Evolutionary conservation across 2,329 filamentous ascomycete genomes (phyloP).

Genomic region (Cladosporium halotolerans): DNA sequence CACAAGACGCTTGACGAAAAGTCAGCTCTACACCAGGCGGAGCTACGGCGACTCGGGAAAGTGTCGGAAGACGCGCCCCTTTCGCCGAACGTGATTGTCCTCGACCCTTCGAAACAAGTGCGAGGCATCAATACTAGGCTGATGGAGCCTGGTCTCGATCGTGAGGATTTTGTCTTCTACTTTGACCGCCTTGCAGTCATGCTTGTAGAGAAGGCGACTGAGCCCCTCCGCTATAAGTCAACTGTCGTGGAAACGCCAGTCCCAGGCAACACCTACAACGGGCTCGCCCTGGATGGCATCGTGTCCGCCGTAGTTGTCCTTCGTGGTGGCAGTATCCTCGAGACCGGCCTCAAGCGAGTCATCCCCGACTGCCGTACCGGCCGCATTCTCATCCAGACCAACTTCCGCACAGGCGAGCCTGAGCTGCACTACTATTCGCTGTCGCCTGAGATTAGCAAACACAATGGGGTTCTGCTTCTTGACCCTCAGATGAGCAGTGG

Average conservation of each 20-base stretch:
- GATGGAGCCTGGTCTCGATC: slow-evolving; percentile 67
- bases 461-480: slow-evolving; percentile 77
- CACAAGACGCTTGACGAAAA: slow-evolving; percentile 81
- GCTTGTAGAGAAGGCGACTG: slow-evolving; percentile 75
- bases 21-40: slow-evolving; percentile 72
- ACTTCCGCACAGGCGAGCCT: slow-evolving; percentile 72
- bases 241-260: slow-evolving; percentile 64
- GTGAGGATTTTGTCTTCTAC: slow-evolving; percentile 96
- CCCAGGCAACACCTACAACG: slow-evolving; percentile 58
- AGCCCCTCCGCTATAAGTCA: slow-evolving; percentile 61
- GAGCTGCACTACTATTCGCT: slow-evolving; percentile 87
- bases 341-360: slow-evolving; percentile 79
- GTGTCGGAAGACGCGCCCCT: slow-evolving; percentile 62
- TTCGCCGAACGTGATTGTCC: slow-evolving; percentile 65
- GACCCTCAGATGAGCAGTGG: slow-evolving; percentile 95
- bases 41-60: slow-evolving; percentile 68
- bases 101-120: slow-evolving; percentile 74
- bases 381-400: slow-evolving; percentile 83
- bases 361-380: slow-evolving; percentile 90
- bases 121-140: slow-evolving; percentile 86
- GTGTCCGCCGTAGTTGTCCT: slow-evolving; percentile 81
- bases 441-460: slow-evolving; percentile 62
- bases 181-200: slow-evolving; percentile 85
- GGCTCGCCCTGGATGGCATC: slow-evolving; percentile 63
- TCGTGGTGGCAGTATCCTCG: slow-evolving; percentile 80